Percentiles rank a stretch among this genome's conserved stretches.
Evolutionary conservation across 768 basidiomycete species (phyloP).

Genomic region (Epithele typhae): DNA sequence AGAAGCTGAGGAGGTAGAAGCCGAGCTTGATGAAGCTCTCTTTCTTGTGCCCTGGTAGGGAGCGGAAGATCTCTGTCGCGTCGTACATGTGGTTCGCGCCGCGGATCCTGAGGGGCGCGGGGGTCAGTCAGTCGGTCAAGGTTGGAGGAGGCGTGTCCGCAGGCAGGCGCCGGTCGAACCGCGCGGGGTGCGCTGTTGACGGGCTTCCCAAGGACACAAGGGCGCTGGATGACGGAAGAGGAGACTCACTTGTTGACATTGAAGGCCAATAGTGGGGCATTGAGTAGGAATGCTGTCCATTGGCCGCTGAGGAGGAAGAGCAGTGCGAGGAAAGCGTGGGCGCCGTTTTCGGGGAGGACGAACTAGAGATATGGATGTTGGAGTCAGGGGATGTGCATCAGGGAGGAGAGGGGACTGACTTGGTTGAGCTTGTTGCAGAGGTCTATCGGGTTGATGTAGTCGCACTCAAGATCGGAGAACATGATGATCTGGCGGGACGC

Average conservation of each 20-base stretch:
- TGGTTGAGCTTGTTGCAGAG: conserved; percentile 99
- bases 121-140: not conserved
- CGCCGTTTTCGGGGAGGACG: conserved; percentile 92
- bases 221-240: too few relatives aligned
- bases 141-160: not conserved
- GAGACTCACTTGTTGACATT: conserved; percentile 89
- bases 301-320: conserved; percentile 94
- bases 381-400: not conserved
- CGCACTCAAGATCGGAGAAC: conserved; percentile 99
- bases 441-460: conserved; percentile 99
- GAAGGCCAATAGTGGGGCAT: conserved; percentile 81
- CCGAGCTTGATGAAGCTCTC: conserved; percentile 95
- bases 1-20: conserved; percentile 88
- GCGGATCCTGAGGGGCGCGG: conserved; percentile 59
- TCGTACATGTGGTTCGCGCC: conserved; percentile 98
- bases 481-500: conserved; percentile 80
- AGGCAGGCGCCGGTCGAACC: too few relatives aligned
- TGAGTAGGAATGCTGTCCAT: conserved; percentile 90
- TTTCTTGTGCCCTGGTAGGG: conserved; percentile 90
- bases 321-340: conserved; percentile 86
- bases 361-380: conserved; percentile 55
- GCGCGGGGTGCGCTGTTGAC: too few relatives aligned
- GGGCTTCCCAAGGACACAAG: too few relatives aligned
- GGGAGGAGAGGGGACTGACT: conserved; percentile 40
- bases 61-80: conserved; percentile 98